Conservation (phyloP, 2,329 filamentous ascomycete species). For the Monosporascus sp. region DNA sequence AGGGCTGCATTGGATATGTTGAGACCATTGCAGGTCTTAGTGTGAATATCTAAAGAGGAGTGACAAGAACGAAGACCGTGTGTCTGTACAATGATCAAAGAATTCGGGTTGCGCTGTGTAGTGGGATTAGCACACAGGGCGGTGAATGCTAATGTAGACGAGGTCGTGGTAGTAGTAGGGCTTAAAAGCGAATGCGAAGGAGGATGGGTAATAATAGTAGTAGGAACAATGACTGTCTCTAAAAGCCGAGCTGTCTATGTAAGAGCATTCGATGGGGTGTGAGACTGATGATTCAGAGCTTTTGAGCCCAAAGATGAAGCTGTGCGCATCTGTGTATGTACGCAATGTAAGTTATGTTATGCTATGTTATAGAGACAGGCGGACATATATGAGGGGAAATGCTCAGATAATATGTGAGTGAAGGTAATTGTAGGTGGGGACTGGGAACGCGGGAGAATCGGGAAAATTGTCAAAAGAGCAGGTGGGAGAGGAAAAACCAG, state of each 20-base stretch:
- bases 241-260: neutral
- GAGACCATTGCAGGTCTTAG: conserved; percentile 41
- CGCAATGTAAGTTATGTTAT: conserved; percentile 11
- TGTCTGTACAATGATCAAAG: conserved; percentile 14
- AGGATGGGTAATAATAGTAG: neutral
- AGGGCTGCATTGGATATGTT: conserved; percentile 46
- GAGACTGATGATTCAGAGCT: conserved; percentile 17
- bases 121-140: conserved; percentile 20
- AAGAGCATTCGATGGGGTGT: conserved; percentile 6
- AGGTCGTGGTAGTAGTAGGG: neutral
- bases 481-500: conserved; percentile 5
- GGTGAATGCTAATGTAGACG: conserved; percentile 8
- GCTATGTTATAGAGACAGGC: conserved; percentile 15
- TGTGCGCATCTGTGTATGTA: neutral
- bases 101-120: conserved; percentile 16
- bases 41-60: conserved; percentile 6
- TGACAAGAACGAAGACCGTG: conserved; percentile 5
- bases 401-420: conserved; percentile 9
- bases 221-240: neutral
- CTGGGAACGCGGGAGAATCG: conserved; percentile 15
- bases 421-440: conserved; percentile 10
- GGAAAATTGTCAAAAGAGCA: conserved; percentile 12
- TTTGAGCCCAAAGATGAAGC: conserved; percentile 4
- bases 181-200: neutral
- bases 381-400: conserved; percentile 12